A percentile compares a stretch with the other conserved stretches of the same genome.
These are phyloP conservation scores for Fusarium subtropicale DNA, from an alignment of 2,329 filamentous ascomycete genomes.

Conservation along the genomic window DNA sequence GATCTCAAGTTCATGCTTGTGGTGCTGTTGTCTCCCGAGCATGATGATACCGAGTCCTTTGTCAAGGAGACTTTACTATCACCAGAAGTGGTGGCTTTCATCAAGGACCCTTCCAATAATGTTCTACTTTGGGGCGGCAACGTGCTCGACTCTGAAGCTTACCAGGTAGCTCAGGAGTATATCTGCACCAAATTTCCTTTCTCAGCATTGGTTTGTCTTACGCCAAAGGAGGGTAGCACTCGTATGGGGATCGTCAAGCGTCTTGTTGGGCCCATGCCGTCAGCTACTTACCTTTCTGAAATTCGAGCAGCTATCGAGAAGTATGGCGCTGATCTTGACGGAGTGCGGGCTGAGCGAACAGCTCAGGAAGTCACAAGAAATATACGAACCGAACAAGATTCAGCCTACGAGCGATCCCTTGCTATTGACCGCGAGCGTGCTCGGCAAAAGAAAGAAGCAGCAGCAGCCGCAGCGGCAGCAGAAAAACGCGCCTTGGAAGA, in stretches of 20 bases:
- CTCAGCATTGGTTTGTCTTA: slow-evolving; percentile 85
- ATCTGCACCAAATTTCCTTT: slow-evolving; percentile 95
- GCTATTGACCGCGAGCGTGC: slow-evolving; percentile 89
- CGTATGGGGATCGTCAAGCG: slow-evolving; percentile 92
- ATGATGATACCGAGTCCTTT: slow-evolving; percentile 89
- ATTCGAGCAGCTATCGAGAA: slow-evolving; percentile 78
- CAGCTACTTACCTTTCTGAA: slow-evolving; percentile 79
- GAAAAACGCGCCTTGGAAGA: slow-evolving; percentile 70
- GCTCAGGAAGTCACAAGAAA: slow-evolving; percentile 85
- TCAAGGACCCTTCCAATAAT: slow-evolving; percentile 80
- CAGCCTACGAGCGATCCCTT: slow-evolving; percentile 91
- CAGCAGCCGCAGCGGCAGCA: slow-evolving; percentile 75
- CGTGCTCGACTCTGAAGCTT: slow-evolving; percentile 92
- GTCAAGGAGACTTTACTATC: slow-evolving; percentile 84
- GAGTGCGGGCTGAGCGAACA: slow-evolving; percentile 78
- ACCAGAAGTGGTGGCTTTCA: slow-evolving; percentile 76
- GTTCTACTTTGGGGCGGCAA: slow-evolving; percentile 94
- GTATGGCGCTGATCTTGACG: slow-evolving; percentile 79
- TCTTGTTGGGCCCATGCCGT: slow-evolving; percentile 76
- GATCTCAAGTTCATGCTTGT: slow-evolving; percentile 94
- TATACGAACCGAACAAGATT: slow-evolving; percentile 89
- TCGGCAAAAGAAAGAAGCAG: slow-evolving; percentile 79
- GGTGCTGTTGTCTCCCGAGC: slow-evolving; percentile 88
- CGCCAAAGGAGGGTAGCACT: slow-evolving; percentile 83
- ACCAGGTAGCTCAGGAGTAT: slow-evolving; percentile 89